Conservation (phyloP, 2,329 filamentous ascomycete genomes). For the Graphilbum sp. region DNA sequence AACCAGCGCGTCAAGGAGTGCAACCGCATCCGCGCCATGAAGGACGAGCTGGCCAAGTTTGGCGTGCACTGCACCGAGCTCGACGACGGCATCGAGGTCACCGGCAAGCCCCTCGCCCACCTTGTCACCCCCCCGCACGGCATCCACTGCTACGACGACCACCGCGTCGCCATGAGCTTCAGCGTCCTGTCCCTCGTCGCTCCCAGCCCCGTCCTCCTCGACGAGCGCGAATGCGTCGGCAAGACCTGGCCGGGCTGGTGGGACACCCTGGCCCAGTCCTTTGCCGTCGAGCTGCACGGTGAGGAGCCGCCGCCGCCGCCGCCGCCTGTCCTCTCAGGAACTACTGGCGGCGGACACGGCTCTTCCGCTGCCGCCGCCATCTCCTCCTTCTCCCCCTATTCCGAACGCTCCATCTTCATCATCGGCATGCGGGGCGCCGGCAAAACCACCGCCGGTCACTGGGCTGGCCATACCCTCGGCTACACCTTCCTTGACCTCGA, state of each 20-base stretch:
- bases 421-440: slow-evolving; percentile 96
- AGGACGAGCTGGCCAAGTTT: slow-evolving; percentile 85
- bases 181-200: slow-evolving; percentile 67
- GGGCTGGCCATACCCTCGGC: slow-evolving; percentile 61
- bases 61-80: slow-evolving; percentile 74
- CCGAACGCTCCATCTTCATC: slow-evolving; percentile 63
- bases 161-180: slow-evolving; percentile 97
- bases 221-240: slow-evolving; percentile 82
- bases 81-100: slow-evolving; percentile 79
- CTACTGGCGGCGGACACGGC: slow-evolving; percentile 1
- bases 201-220: slow-evolving; percentile 56
- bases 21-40: slow-evolving; percentile 92
- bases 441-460: slow-evolving; percentile 83
- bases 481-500: slow-evolving; percentile 79
- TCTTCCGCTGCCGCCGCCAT: slow-evolving; percentile 10
- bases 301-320: slow-evolving; percentile 33
- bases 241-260: slow-evolving; percentile 99
- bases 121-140: slow-evolving; percentile 43
- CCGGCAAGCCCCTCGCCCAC: slow-evolving; percentile 30
- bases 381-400: not conserved
- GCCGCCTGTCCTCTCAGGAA: slow-evolving; percentile 9
- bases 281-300: slow-evolving; percentile 62
- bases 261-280: slow-evolving; percentile 70
- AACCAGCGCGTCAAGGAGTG: slow-evolving; percentile 98
- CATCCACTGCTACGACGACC: slow-evolving; percentile 90